Conservation (phyloP, 2,329 filamentous ascomycete genomes). For the Periconia digitata region DNA sequence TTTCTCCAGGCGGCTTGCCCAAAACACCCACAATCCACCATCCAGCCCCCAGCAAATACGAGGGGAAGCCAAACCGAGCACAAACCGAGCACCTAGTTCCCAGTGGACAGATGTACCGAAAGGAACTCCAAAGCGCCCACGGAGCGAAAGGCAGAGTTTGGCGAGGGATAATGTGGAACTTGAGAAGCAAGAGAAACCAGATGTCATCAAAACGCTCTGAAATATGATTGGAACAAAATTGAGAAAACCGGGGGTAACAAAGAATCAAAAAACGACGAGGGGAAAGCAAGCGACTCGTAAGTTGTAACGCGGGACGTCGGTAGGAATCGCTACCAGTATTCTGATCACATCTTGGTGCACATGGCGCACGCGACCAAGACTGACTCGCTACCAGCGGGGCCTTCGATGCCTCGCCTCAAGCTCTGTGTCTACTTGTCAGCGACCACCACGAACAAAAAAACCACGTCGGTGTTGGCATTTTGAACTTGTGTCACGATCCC, state of each 20-base stretch:
- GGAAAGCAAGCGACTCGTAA: neutral
- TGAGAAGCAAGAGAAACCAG: neutral
- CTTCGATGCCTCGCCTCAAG: slow-evolving; percentile 7
- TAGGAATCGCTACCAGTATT: neutral
- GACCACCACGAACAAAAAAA: slow-evolving; percentile 7
- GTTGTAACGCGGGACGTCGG: neutral
- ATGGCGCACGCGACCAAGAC: neutral
- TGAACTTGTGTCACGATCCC: neutral
- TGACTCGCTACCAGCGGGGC: slow-evolving; percentile 1
- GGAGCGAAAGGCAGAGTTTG: neutral
- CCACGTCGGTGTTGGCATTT: slow-evolving; percentile 7
- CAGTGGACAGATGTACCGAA: slow-evolving; percentile 10
- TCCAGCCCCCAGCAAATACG: neutral
- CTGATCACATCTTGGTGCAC: neutral
- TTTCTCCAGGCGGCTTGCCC: slow-evolving; percentile 8
- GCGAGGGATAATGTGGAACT: neutral
- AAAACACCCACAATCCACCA: slow-evolving; percentile 3
- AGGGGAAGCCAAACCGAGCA: slow-evolving; percentile 2
- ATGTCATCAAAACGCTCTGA: neutral
- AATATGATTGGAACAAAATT: neutral
- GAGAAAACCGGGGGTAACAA: neutral
- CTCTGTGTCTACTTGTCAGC: slow-evolving; percentile 11
- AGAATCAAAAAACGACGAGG: neutral
- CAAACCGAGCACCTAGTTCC: slow-evolving; percentile 2
- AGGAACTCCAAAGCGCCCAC: neutral